These are phyloP conservation scores for Durusdinium trenchii DNA, from an alignment of 73 alveolate genomes.

Conservation along the genomic window DNA sequence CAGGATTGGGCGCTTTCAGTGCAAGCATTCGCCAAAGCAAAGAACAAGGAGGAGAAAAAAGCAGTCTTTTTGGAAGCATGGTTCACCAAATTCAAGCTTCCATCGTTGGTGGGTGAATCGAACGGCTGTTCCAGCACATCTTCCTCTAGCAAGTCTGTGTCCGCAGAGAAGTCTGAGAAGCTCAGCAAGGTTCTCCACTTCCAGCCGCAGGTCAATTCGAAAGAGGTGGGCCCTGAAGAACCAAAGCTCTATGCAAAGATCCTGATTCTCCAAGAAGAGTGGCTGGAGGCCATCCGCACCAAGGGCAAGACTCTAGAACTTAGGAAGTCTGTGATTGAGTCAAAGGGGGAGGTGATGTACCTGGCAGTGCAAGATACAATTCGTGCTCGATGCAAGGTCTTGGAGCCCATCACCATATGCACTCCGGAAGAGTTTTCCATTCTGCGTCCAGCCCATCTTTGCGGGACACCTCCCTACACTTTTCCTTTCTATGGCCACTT, in stretches of 20 bases:
- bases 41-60: neutral
- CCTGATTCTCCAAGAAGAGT: neutral
- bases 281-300: neutral
- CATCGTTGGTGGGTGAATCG: neutral
- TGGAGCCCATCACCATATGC: neutral
- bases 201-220: neutral
- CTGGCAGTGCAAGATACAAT: neutral
- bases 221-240: neutral
- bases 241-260: neutral
- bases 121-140: too few relatives aligned
- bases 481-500: neutral
- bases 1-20: neutral
- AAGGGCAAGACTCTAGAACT: slow-evolving; percentile 23
- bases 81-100: neutral
- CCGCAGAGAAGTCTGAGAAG: neutral
- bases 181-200: neutral
- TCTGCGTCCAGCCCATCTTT: neutral
- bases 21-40: neutral
- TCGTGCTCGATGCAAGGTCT: neutral
- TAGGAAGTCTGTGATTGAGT: neutral
- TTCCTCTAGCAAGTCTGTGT: neutral
- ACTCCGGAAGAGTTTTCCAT: neutral
- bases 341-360: neutral
- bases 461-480: neutral
- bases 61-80: neutral